These are phyloP conservation scores for Lepidopterella palustris DNA, from an alignment of 495 filamentous ascomycete genomes.

Conservation along the genomic window DNA sequence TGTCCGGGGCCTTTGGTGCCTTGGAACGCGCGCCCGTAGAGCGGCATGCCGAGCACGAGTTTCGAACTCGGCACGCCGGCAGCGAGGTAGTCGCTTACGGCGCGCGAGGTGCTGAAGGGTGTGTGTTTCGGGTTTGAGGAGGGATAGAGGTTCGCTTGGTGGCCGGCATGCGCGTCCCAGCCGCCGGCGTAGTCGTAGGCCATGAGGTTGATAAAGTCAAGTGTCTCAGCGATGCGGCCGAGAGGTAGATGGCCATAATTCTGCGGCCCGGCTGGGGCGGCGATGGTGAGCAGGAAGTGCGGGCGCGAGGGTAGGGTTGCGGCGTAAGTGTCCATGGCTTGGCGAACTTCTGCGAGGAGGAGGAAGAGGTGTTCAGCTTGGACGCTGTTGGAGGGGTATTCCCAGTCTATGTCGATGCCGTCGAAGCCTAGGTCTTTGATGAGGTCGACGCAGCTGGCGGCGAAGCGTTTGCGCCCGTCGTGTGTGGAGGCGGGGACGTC, in stretches of 20 bases:
- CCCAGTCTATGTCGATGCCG: constrained; percentile 32
- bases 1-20: constrained; percentile 64
- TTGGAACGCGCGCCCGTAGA: constrained; percentile 78
- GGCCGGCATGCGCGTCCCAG: constrained; percentile 63
- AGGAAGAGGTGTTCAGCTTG: constrained; percentile 45
- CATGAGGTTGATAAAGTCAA: constrained; percentile 79
- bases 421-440: constrained; percentile 40
- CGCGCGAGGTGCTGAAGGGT: constrained; percentile 62
- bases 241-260: constrained; percentile 68
- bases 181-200: constrained; percentile 43
- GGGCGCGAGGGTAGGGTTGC: constrained; percentile 38
- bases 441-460: constrained; percentile 56
- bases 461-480: constrained; percentile 60
- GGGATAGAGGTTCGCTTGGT: constrained; percentile 68
- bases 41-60: constrained; percentile 71
- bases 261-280: constrained; percentile 54
- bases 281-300: constrained; percentile 72
- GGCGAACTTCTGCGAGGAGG: constrained; percentile 49
- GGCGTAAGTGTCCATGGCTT: constrained; percentile 53
- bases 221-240: constrained; percentile 58
- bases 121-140: constrained; percentile 53
- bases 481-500: constrained; percentile 60
- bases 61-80: constrained; percentile 58
- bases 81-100: constrained; percentile 59
- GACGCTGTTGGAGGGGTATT: constrained; percentile 28